Conservation (phyloP, 208 protist species). For the Leishmania aethiopica region DNA sequence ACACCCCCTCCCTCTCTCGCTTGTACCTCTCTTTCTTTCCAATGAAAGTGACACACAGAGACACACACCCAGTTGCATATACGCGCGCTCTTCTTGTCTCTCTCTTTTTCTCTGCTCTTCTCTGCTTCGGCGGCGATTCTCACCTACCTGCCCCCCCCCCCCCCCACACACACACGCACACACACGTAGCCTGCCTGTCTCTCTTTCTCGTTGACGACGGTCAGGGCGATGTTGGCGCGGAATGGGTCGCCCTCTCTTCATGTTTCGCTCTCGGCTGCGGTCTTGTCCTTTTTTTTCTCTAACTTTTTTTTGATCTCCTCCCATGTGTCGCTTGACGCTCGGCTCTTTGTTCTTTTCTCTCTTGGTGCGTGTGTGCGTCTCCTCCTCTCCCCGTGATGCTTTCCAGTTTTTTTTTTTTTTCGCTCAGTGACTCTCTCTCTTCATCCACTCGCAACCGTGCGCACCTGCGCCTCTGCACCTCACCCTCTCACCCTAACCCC, state of each 20-base stretch:
- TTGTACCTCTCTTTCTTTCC: neutral
- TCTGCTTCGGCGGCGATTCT: neutral
- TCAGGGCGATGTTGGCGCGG: neutral
- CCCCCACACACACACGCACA: neutral
- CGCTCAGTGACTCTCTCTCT: neutral
- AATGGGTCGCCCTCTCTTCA: neutral
- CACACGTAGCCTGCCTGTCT: neutral
- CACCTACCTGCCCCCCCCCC: slow-evolving; percentile 1
- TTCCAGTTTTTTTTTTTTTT: neutral
- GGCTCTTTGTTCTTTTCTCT: neutral
- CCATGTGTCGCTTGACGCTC: neutral
- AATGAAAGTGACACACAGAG: neutral
- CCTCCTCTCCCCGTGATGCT: neutral
- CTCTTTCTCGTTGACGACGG: neutral
- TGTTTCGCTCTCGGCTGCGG: neutral
- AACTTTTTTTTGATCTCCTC: neutral
- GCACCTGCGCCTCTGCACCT: neutral
- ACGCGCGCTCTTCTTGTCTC: neutral
- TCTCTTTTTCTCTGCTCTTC: neutral
- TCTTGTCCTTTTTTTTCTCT: neutral
- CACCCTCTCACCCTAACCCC: neutral
- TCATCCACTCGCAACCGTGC: neutral
- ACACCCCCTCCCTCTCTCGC: neutral
- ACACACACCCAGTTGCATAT: neutral
- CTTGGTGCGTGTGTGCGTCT: neutral